Evolutionary conservation across 2,329 filamentous ascomycete genomes (phyloP).

Genomic region (Fusarium incarnatum): DNA sequence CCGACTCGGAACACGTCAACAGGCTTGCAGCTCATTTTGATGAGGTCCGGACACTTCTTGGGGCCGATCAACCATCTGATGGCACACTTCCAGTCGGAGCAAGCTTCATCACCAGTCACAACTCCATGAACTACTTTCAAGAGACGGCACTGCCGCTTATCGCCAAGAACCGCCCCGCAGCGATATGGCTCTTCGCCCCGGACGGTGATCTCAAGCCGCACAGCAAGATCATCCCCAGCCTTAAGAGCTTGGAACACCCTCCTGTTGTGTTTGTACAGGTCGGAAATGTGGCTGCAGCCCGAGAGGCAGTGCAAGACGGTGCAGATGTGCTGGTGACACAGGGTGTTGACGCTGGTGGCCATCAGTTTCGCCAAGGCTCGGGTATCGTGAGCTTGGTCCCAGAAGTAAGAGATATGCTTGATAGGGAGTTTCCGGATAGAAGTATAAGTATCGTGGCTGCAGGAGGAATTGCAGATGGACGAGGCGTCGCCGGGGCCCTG

Average conservation of each 20-base stretch:
- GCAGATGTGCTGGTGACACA: conserved; percentile 72
- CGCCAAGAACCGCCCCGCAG: conserved; percentile 64
- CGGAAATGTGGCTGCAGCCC: conserved; percentile 68
- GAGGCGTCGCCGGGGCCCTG: conserved; percentile 66
- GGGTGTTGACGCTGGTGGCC: conserved; percentile 73
- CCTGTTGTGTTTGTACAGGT: conserved; percentile 70
- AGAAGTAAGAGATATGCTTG: conserved; percentile 64
- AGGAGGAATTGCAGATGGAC: conserved; percentile 69
- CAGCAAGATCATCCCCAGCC: conserved; percentile 51
- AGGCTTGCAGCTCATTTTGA: conserved; percentile 50
- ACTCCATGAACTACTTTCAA: conserved; percentile 54
- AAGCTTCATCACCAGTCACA: conserved; percentile 67
- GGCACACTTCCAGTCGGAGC: conserved; percentile 68
- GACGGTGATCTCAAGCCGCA: conserved; percentile 56
- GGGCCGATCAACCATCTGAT: conserved; percentile 39
- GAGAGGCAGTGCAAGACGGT: conserved; percentile 60
- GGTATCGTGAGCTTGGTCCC: conserved; percentile 68
- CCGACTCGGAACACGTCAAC: conserved; percentile 48
- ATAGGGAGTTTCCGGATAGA: conserved; percentile 50
- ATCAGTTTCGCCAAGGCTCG: conserved; percentile 66
- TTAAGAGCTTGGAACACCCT: conserved; percentile 47
- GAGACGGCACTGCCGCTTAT: conserved; percentile 64
- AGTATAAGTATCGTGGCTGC: conserved; percentile 63
- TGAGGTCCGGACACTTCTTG: conserved; percentile 47
- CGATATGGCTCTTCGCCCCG: conserved; percentile 76